Percentiles rank a stretch among this genome's conserved stretches.
phyloP scores from a whole-genome alignment of 345 rosid genomes.

The Citrus unshiu region DNA sequence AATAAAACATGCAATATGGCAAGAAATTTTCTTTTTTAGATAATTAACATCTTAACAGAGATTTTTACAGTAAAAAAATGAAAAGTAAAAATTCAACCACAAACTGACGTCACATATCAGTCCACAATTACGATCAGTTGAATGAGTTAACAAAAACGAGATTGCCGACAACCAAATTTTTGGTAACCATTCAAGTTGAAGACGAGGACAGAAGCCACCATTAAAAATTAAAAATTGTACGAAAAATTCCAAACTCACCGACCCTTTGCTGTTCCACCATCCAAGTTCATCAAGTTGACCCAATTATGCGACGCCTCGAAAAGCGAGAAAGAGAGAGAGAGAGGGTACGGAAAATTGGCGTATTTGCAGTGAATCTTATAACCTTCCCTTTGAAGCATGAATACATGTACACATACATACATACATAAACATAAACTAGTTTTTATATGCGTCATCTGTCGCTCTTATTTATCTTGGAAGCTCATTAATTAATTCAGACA shows the following conservation, averaged over 20 bases:
- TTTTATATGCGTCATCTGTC: not conserved
- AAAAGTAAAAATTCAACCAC: no score
- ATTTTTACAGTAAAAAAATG: no score
- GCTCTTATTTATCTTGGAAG: not conserved
- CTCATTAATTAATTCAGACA: not conserved
- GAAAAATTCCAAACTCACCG: slow-evolving; percentile 27
- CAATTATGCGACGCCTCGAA: slow-evolving; percentile 8
- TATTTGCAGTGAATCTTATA: not conserved
- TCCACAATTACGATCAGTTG: no score
- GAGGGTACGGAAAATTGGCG: not conserved
- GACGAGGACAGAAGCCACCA: no score
- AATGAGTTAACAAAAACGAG: no score
- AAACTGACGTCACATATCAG: no score
- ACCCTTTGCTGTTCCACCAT: not conserved
- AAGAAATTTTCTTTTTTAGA: no score
- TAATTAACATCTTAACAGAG: no score
- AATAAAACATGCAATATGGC: no score
- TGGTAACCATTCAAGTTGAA: no score
- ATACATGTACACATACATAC: not conserved
- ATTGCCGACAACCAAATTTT: no score
- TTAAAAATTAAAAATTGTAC: not conserved
- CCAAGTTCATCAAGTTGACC: slow-evolving; percentile 5
- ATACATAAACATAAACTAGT: no score
- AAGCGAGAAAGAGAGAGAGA: not conserved
- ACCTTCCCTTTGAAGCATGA: not conserved